A percentile compares a stretch with the other conserved stretches of the same genome.
Evolutionary conservation across 148 eudicot species (phyloP).

Genomic region (Silene uniflora): DNA sequence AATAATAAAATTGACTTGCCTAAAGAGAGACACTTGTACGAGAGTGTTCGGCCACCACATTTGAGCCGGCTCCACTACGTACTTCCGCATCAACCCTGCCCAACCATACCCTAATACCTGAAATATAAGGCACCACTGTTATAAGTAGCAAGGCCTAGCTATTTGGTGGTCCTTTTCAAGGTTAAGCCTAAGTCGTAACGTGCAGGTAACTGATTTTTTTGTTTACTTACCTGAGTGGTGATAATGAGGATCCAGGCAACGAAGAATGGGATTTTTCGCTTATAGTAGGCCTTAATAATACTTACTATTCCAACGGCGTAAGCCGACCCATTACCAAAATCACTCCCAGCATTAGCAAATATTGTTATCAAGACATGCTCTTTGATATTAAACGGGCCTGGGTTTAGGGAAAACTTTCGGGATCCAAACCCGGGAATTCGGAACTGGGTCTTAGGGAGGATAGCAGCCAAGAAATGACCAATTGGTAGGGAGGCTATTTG

Average conservation of each 20-base stretch:
- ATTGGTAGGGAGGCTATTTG: slow-evolving; percentile 70
- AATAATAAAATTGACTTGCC: slow-evolving; percentile 28
- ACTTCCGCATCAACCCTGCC: slow-evolving; percentile 79
- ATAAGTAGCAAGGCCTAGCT: background rate
- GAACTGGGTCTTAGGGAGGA: slow-evolving; percentile 50
- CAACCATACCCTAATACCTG: slow-evolving; percentile 91
- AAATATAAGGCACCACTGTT: background rate
- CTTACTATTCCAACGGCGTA: slow-evolving; percentile 72
- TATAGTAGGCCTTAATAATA: slow-evolving; percentile 75
- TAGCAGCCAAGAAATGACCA: slow-evolving; percentile 60
- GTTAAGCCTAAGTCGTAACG: no score
- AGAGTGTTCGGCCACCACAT: slow-evolving; percentile 96
- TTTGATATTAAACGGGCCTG: slow-evolving; percentile 91
- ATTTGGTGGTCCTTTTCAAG: no score
- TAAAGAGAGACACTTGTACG: slow-evolving; percentile 87
- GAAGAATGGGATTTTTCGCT: slow-evolving; percentile 59
- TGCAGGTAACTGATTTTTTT: no score
- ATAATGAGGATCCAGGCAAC: slow-evolving; percentile 83
- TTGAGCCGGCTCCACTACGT: slow-evolving; percentile 82
- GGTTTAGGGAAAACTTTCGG: slow-evolving; percentile 56
- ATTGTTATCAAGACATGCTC: slow-evolving; percentile 82
- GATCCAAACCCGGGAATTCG: slow-evolving; percentile 57
- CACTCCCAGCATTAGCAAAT: slow-evolving; percentile 84
- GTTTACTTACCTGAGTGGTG: slow-evolving; percentile 65
- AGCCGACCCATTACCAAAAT: slow-evolving; percentile 77